Evolutionary conservation across 1,139 yeast genomes (phyloP).

Genomic region (Pichia sp.): DNA sequence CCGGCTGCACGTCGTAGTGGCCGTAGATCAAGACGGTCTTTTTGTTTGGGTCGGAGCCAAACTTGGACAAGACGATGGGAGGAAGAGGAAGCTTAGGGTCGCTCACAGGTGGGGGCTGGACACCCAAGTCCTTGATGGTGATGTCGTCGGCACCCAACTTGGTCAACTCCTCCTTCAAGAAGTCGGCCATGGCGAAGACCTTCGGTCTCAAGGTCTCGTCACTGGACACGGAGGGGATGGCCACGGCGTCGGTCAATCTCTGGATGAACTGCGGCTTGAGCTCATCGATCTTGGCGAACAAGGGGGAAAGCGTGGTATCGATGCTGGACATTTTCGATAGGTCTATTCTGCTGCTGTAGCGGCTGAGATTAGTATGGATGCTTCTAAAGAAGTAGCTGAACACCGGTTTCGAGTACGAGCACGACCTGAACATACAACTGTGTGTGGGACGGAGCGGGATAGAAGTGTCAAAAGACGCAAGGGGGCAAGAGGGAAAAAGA

Average conservation of each 20-base stretch:
- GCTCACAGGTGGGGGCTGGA: slow-evolving; percentile 80
- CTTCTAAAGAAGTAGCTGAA: not conserved
- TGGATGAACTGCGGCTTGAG: slow-evolving; percentile 65
- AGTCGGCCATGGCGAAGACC: slow-evolving; percentile 78
- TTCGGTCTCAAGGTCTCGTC: slow-evolving; percentile 84
- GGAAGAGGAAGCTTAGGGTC: slow-evolving; percentile 71
- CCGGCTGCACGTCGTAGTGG: slow-evolving; percentile 98
- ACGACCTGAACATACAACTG: not conserved
- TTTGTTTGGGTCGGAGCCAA: slow-evolving; percentile 72
- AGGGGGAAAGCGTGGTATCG: slow-evolving; percentile 29
- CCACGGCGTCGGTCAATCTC: slow-evolving; percentile 73
- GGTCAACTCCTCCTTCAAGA: slow-evolving; percentile 63
- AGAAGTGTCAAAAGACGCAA: not conserved
- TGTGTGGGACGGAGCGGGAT: not conserved
- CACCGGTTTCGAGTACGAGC: not conserved
- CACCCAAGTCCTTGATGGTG: slow-evolving; percentile 76
- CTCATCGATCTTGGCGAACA: slow-evolving; percentile 60
- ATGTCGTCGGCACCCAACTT: slow-evolving; percentile 76
- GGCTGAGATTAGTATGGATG: not conserved
- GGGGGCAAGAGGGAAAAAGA: not conserved
- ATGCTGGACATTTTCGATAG: slow-evolving; percentile 23
- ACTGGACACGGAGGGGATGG: slow-evolving; percentile 91
- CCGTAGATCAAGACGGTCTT: slow-evolving; percentile 91
- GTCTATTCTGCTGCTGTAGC: slow-evolving; percentile 1
- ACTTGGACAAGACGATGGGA: slow-evolving; percentile 85